Percentiles rank a stretch among this genome's conserved stretches.
Conservation (phyloP, 805 yeast species). For the Deakozyma indianensis region DNA sequence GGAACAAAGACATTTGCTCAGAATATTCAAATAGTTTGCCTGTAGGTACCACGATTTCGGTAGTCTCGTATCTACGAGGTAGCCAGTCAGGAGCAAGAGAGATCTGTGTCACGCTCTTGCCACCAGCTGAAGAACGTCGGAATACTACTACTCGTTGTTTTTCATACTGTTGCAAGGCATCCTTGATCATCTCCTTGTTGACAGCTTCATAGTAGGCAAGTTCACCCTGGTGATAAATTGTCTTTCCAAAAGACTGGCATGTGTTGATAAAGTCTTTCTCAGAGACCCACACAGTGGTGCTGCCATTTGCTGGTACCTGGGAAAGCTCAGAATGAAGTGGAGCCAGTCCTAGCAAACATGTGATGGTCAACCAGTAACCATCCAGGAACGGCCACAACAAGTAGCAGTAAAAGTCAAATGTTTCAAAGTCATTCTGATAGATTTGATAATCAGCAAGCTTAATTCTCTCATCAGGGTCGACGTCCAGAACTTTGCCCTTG, state of each 20-base stretch:
- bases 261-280: constrained; percentile 19
- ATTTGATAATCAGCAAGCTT: constrained; percentile 7
- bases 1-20: not conserved
- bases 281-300: constrained; percentile 18
- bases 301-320: not conserved
- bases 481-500: constrained; percentile 15
- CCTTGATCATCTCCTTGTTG: constrained; percentile 25
- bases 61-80: not conserved
- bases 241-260: constrained; percentile 26
- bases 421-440: constrained; percentile 14
- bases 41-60: not conserved
- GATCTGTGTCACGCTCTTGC: not conserved
- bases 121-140: not conserved
- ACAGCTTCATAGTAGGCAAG: constrained; percentile 27
- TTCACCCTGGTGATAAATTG: constrained; percentile 28
- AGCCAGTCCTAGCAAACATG: constrained; percentile 22
- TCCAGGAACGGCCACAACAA: constrained; percentile 30
- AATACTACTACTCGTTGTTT: constrained; percentile 18
- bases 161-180: constrained; percentile 22
- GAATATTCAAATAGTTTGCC: not conserved
- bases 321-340: not conserved
- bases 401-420: constrained; percentile 27
- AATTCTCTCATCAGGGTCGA: constrained; percentile 10
- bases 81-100: not conserved
- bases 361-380: constrained; percentile 27